Base-by-base conservation (phyloP, 306 rosid species). In the Biancaea sappan region DNA sequence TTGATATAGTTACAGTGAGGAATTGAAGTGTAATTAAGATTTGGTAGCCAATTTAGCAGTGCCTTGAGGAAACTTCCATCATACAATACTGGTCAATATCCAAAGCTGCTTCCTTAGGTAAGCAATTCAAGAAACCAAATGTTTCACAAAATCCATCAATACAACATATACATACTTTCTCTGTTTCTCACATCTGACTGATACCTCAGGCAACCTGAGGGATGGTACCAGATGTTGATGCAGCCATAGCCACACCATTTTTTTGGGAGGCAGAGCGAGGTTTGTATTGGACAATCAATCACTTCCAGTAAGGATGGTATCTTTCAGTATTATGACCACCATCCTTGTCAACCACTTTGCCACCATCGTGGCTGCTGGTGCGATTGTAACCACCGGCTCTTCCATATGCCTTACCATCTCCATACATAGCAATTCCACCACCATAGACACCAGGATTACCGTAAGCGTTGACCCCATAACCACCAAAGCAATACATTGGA, bases 291-390 rank as follows among this genome's bases (percentile, higher is more conserved):
- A 71, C 52, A 38, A 29, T 54, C 31, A 13, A 21, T 85, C 78
- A 81, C 66, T 72, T 77, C 47, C 75, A 54, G 50, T 86, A 88
- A 53, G 90, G 88, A 86, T 88, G 88, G 67, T 82, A 88, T 81
- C 90, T 86, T 67, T 82, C 86, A 19, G 71, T 5, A 14, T 31
- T 22, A 75, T 80, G 71, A 77, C 84, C 82, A 58, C 81, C 83
- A 35, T 58, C 69, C 72, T 79, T 75, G 53, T 79, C 85, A 40
- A 57, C 80, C 28, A 79, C 81, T 75, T 77, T 71, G 44, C 74
- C 72, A 52, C 40, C 52, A 38, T 70, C 83, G 15, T 77, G 77
- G 58, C 83, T 58, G 31, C 79, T 21, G 3, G 65, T 34, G 3
- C 71, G 68, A n/a, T 67, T 46, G 58, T 66, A 54, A 73, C 69